Evolutionary conservation across 176 grass and related monocot genomes (phyloP).

Genomic region (Rhipidocladum racemiflorum): DNA sequence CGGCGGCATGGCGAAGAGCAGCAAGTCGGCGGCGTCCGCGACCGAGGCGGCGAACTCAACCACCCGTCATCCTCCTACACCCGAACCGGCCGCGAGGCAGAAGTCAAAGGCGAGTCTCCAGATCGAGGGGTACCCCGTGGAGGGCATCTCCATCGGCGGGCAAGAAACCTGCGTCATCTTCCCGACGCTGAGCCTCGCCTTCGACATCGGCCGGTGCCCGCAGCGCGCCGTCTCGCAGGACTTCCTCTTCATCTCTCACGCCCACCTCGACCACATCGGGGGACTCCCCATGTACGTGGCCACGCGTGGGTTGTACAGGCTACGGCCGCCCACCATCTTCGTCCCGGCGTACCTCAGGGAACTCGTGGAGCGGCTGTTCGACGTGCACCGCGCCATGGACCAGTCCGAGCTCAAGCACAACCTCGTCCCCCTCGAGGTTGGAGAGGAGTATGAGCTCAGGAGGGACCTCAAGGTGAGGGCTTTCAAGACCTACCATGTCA

Average conservation of each 20-base stretch:
- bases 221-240: slow-evolving; percentile 84
- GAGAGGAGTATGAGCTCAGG: slow-evolving; percentile 75
- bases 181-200: slow-evolving; percentile 79
- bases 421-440: slow-evolving; percentile 67
- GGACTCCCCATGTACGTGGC: slow-evolving; percentile 97
- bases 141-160: slow-evolving; percentile 82
- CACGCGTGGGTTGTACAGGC: slow-evolving; percentile 70
- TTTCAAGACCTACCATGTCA: slow-evolving; percentile 85
- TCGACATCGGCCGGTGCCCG: slow-evolving; percentile 95
- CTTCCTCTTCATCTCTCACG: slow-evolving; percentile 94
- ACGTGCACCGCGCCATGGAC: slow-evolving; percentile 85
- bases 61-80: not conserved
- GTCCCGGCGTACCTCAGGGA: slow-evolving; percentile 61
- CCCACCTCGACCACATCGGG: slow-evolving; percentile 91
- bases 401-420: slow-evolving; percentile 87
- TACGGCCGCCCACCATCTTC: slow-evolving; percentile 89
- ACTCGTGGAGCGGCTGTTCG: slow-evolving; percentile 67
- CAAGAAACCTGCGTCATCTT: slow-evolving; percentile 92
- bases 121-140: slow-evolving; percentile 71
- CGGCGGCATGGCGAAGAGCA: slow-evolving; percentile 24
- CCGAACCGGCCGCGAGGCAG: not conserved
- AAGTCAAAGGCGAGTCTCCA: slow-evolving; percentile 28
- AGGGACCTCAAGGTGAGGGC: slow-evolving; percentile 89
- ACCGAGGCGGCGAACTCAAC: not conserved
- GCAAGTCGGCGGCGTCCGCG: slow-evolving; percentile 6